Conservation (phyloP, 2,329 filamentous ascomycete genomes). For the Meredithiella fracta region DNA sequence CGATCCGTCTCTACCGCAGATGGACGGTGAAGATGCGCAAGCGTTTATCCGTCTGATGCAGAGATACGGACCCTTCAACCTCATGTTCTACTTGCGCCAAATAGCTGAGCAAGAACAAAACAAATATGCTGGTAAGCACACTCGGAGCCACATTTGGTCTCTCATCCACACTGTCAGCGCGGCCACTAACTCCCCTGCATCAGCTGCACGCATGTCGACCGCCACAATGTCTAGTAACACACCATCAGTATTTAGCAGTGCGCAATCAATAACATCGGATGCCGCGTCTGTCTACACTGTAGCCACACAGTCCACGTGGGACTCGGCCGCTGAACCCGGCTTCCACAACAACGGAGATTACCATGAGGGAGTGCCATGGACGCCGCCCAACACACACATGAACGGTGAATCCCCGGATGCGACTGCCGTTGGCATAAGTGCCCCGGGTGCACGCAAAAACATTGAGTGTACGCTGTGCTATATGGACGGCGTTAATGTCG, state of each 20-base stretch:
- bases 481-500: conserved; percentile 29
- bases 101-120: conserved; percentile 12
- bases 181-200: neutral
- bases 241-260: conserved; percentile 27
- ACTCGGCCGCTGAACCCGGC: conserved; percentile 9
- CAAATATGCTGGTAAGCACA: conserved; percentile 2
- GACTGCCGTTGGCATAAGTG: neutral
- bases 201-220: conserved; percentile 24
- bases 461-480: conserved; percentile 30
- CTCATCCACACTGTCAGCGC: neutral
- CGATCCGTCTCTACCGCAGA: conserved; percentile 12
- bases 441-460: conserved; percentile 17
- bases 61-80: conserved; percentile 15
- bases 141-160: neutral
- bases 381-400: conserved; percentile 6
- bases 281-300: conserved; percentile 13
- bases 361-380: conserved; percentile 13
- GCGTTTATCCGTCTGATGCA: conserved; percentile 13
- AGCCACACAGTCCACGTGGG: conserved; percentile 14
- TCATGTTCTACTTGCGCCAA: conserved; percentile 15
- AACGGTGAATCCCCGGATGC: conserved; percentile 13
- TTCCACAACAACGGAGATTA: conserved; percentile 8
- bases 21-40: conserved; percentile 14
- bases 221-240: conserved; percentile 25
- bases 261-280: conserved; percentile 26